Evolutionary conservation across 306 rosid genomes (phyloP).

Genomic region (Malus fusca): DNA sequence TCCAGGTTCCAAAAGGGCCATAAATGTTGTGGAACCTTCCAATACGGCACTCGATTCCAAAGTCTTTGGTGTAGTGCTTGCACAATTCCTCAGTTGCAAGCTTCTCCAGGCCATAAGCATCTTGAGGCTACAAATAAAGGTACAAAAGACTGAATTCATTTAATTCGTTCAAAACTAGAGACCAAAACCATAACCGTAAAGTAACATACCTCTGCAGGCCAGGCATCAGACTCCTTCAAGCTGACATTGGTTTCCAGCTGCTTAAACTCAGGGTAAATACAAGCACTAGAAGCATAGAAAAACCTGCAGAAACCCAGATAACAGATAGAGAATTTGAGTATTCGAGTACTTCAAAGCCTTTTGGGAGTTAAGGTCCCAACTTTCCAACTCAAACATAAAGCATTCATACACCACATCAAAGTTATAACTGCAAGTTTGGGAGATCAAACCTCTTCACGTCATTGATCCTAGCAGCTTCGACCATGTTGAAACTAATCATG

Average conservation of each 20-base stretch:
- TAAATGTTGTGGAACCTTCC: slow-evolving; percentile 97
- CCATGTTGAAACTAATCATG: slow-evolving; percentile 97
- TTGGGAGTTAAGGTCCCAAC: background rate
- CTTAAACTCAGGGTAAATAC: slow-evolving; percentile 95
- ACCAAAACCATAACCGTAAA: background rate
- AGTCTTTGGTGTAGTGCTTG: slow-evolving; percentile 91
- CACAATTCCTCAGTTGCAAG: slow-evolving; percentile 99
- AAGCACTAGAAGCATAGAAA: slow-evolving; percentile 98
- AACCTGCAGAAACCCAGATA: slow-evolving; percentile 39
- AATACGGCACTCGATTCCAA: slow-evolving; percentile 87
- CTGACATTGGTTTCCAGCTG: slow-evolving; percentile 94
- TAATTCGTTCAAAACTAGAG: slow-evolving; percentile 5
- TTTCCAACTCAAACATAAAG: background rate
- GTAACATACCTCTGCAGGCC: slow-evolving; percentile 96
- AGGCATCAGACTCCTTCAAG: slow-evolving; percentile 97
- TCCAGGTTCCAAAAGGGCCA: slow-evolving; percentile 99
- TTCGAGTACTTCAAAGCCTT: background rate
- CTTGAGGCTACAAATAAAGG: slow-evolving; percentile 70
- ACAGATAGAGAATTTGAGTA: background rate
- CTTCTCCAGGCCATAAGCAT: slow-evolving; percentile 98
- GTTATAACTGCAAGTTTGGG: background rate
- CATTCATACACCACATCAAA: background rate
- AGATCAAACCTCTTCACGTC: slow-evolving; percentile 74
- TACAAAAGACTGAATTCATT: slow-evolving; percentile 4
- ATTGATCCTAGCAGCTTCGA: slow-evolving; percentile 83